Base-by-base conservation (phyloP, 2,329 filamentous ascomycete species). In the Xylaria digitata region DNA sequence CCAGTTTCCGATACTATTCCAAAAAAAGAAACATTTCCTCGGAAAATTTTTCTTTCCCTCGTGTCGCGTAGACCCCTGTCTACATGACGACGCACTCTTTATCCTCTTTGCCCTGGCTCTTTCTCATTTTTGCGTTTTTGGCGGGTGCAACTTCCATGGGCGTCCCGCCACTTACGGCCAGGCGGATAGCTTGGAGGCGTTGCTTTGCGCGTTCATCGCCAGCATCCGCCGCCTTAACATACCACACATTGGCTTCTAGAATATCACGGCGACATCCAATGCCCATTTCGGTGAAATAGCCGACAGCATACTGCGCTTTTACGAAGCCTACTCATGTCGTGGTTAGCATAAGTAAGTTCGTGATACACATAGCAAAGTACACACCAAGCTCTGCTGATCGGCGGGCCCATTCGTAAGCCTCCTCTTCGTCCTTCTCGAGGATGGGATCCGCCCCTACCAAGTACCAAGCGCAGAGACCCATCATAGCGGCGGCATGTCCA, bases 381-480 rank as follows among this genome's bases (percentile, higher is more conserved):
- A 79, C 85, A 97, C 95, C 94, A 71, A 90, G 84, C 69, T 96
- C 91, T 37, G 95, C 95, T 61, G 96, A 93, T 75, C 90, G 90
- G 75, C 89, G 89, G 17, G 96, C 94, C 96, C 96, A 99, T 78
- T 97, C 94, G 75, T 96, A 98, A 9, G 96, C 96, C 79, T 99
- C 96, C 72, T 91, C 91, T 78, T 98, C 95, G 74, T 99, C 95
- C 80, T 96, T 97, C 67, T 97, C 94, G 23, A 99, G 82, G 15
- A 98, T 89, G 0, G 94, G 94, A 72, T 94, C 92, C 1, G 96
- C 96, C 11, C 96, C 96, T 46, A 98, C 92, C 86, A 98, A 92
- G 79, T 98, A 99, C 96, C 96, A 99, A 11, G 96, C 96, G 80
- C 96, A 99, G 8, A 99, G 84, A 4, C 95, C 95, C 94, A 99